Conservation (phyloP, 306 rosid species). For the Vigna angularis region DNA sequence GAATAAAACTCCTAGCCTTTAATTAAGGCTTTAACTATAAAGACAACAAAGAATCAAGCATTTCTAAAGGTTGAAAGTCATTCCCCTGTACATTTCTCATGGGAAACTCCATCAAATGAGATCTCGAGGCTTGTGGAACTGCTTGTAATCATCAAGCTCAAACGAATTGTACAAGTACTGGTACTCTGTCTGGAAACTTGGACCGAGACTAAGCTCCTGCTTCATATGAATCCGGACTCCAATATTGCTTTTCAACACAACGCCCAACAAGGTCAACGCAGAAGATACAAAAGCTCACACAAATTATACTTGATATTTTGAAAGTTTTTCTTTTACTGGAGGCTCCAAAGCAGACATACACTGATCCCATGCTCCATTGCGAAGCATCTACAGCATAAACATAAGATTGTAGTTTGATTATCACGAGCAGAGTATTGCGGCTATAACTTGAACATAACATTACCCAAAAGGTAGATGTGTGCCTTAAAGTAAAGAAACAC, state of each 20-base stretch:
- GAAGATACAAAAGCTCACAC: conserved; percentile 58
- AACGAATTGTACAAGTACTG: conserved; percentile 48
- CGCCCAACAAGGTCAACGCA: conserved; percentile 52
- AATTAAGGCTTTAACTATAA: conserved; percentile 48
- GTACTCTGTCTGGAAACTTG: conserved; percentile 48
- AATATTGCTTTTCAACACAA: conserved; percentile 51
- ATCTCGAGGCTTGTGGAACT: conserved; percentile 48
- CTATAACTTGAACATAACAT: conserved; percentile 3
- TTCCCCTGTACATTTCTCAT: conserved; percentile 79
- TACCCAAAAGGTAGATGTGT: not conserved
- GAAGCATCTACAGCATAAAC: conserved; percentile 77
- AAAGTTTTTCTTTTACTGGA: conserved; percentile 82
- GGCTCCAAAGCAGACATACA: conserved; percentile 96
- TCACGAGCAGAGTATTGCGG: conserved; percentile 17
- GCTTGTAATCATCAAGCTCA: conserved; percentile 59
- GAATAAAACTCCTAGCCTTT: conserved; percentile 54
- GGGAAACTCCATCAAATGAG: conserved; percentile 48
- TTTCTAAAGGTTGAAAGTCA: conserved; percentile 61
- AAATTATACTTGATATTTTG: conserved; percentile 81
- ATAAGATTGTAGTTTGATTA: conserved; percentile 14
- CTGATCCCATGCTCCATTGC: conserved; percentile 98
- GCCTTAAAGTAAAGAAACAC: conserved; percentile 43
- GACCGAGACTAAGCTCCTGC: conserved; percentile 48
- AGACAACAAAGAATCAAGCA: conserved; percentile 66
- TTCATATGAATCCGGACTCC: conserved; percentile 50